A percentile compares a stretch with the other conserved stretches of the same genome.
These are phyloP conservation scores for Scortechinia acanthostroma DNA, from an alignment of 2,329 filamentous ascomycete genomes.

Conservation along the genomic window DNA sequence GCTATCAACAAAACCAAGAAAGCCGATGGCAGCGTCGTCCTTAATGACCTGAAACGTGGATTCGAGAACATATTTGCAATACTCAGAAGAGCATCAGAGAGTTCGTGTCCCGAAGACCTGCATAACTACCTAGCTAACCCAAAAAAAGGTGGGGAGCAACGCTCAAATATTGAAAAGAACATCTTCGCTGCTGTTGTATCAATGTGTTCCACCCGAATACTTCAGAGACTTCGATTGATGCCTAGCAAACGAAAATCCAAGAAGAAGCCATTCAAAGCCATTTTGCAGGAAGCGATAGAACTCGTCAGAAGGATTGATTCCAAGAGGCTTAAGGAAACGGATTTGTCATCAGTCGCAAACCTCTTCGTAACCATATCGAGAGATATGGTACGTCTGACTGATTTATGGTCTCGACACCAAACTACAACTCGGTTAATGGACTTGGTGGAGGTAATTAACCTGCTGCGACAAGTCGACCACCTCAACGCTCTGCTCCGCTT, in stretches of 20 bases:
- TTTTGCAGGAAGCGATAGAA: constrained; percentile 3
- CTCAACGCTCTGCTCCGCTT: constrained; percentile 7
- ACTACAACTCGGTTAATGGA: constrained; percentile 9
- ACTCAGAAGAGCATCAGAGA: constrained; percentile 4
- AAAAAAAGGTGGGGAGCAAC: no score
- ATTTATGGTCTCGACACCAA: constrained; percentile 15
- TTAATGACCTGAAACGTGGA: constrained; percentile 7
- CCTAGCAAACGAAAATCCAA: constrained; percentile 8
- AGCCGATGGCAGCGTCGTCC: constrained; percentile 9
- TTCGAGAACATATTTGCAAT: constrained; percentile 9
- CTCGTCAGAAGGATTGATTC: neutral
- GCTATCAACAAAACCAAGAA: constrained; percentile 17
- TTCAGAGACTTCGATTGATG: constrained; percentile 13
- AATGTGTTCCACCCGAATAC: constrained; percentile 19
- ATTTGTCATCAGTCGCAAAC: constrained; percentile 2
- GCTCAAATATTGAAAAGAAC: constrained; percentile 7
- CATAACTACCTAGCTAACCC: constrained; percentile 4
- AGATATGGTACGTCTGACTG: constrained; percentile 11
- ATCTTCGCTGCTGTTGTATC: constrained; percentile 16
- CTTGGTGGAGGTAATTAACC: constrained; percentile 17
- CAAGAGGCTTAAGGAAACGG: neutral
- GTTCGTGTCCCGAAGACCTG: neutral
- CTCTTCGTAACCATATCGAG: constrained; percentile 11
- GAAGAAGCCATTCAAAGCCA: constrained; percentile 4
- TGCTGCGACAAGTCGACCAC: constrained; percentile 10